Evolutionary conservation across 2,329 filamentous ascomycete species (phyloP).

Genomic region (Arthrobotrys megalospora): DNA sequence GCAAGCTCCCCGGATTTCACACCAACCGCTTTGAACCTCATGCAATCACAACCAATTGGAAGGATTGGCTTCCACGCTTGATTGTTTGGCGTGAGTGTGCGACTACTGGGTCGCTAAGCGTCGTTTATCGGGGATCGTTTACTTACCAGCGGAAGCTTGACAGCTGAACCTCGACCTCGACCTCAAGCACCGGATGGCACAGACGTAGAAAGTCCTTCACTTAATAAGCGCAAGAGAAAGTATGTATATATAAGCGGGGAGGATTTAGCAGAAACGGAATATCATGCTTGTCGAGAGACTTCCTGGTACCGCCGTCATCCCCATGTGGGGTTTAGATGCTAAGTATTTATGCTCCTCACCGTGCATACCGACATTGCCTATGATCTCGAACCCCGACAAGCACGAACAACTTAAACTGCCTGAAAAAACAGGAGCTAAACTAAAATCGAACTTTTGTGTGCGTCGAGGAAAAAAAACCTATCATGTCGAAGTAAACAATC

Average conservation of each 20-base stretch:
- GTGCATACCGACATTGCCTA: not conserved
- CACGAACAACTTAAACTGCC: slow-evolving; percentile 33
- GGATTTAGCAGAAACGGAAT: not conserved
- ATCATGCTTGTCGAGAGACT: slow-evolving; percentile 16
- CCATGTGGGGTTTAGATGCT: slow-evolving; percentile 23
- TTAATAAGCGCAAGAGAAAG: slow-evolving; percentile 10
- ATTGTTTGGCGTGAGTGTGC: slow-evolving; percentile 9
- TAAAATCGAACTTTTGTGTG: slow-evolving; percentile 8
- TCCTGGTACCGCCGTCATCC: slow-evolving; percentile 21
- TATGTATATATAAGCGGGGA: slow-evolving; percentile 7
- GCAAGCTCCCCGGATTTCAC: slow-evolving; percentile 7
- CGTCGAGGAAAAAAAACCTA: slow-evolving; percentile 1
- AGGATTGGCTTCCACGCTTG: not conserved
- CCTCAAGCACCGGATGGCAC: not conserved
- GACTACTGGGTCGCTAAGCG: slow-evolving; percentile 26
- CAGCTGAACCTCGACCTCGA: not conserved
- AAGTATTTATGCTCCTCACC: slow-evolving; percentile 24
- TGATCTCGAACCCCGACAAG: slow-evolving; percentile 5
- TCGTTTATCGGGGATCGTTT: slow-evolving; percentile 31
- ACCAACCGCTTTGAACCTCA: slow-evolving; percentile 6
- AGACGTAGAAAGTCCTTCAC: slow-evolving; percentile 6
- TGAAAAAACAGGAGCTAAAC: slow-evolving; percentile 27
- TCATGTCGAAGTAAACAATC: slow-evolving; percentile 19
- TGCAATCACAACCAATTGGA: slow-evolving; percentile 17
- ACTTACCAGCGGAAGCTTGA: slow-evolving; percentile 23